Evolutionary conservation across 177 flowering plant genomes (phyloP), one percentile per base, ranked within the genome.

Genomic region (Vitis hybrid): DNA sequence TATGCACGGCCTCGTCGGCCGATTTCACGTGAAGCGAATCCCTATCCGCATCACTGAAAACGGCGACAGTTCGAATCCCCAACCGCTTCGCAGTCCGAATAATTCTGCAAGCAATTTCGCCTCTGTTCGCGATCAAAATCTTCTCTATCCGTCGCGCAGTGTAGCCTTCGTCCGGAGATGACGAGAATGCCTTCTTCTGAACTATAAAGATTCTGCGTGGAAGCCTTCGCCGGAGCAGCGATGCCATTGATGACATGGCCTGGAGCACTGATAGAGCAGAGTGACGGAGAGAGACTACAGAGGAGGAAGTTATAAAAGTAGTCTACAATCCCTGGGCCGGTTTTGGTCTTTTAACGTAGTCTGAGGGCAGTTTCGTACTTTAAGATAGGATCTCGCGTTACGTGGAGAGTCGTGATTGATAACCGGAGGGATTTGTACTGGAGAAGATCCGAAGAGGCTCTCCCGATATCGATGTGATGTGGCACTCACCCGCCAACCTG

Each of bases 51-150:
- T 95, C 99, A 68, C 99, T 95, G 71, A 87, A 95, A 55, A 95
- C 94, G 1, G 98, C 98, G 4, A 95, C 98, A 3, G 99, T 91
- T 49, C 83, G 79, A 56, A 95, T 88, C 51, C 99, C 98, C 15
- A 95, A 71, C 33, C 93, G 71, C 85, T 80, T 90, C 13, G 99
- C 90, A 1, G 97, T 93, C 69, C 93, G 75, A 69, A 88, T 91
- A 60, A 95, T 87, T 62, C 99, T 75, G 81, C 97, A 91, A 11
- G 98, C 97, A 1, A 95, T 93, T 67, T 95, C 99, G 67, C 99
- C 98, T 77, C 99, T 75, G 77, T 95, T 93, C 0, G 99, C 99
- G n/a, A 95, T 72, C 55, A 95, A 71, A 53, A 95, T 89, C 75
- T 95, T 95, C 87, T 95, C 97, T 1, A 93, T 89, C 51, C 78